A percentile compares a stretch with the other conserved stretches of the same genome.
phyloP scores from a whole-genome alignment of 495 filamentous ascomycete species.

The Penicillium fimorum region DNA sequence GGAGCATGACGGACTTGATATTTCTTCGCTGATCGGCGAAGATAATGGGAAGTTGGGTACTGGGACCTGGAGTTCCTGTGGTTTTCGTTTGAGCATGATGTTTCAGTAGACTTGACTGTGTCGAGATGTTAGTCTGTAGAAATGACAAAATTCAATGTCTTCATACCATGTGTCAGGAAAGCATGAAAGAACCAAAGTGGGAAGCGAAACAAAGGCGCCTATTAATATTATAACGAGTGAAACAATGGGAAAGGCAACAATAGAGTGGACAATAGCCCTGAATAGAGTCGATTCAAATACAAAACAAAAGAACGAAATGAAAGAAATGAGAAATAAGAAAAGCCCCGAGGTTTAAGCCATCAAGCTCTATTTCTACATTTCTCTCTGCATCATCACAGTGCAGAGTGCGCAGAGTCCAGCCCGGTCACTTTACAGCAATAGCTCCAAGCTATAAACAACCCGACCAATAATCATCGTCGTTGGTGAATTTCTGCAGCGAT shows the following conservation, averaged over 20 bases:
- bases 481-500: slow-evolving; percentile 15
- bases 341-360: not conserved
- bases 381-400: not conserved
- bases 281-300: slow-evolving; percentile 8
- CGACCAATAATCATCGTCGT: slow-evolving; percentile 2
- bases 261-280: slow-evolving; percentile 10
- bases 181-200: slow-evolving; percentile 2
- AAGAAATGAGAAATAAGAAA: not conserved
- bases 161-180: slow-evolving; percentile 19
- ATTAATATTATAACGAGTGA: slow-evolving; percentile 23
- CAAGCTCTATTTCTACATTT: slow-evolving; percentile 15
- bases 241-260: slow-evolving; percentile 23
- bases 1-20: slow-evolving; percentile 38
- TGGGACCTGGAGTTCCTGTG: slow-evolving; percentile 33
- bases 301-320: slow-evolving; percentile 11
- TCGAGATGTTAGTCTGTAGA: not conserved
- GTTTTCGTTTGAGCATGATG: slow-evolving; percentile 28
- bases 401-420: slow-evolving; percentile 3
- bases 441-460: slow-evolving; percentile 10
- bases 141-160: not conserved
- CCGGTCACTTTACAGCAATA: slow-evolving; percentile 8
- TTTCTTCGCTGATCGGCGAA: slow-evolving; percentile 47
- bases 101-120: slow-evolving; percentile 2
- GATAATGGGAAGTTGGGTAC: slow-evolving; percentile 43
- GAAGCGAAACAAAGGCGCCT: slow-evolving; percentile 17